These are phyloP conservation scores for Filobasidium uniguttulatum DNA, from an alignment of 1,284 basidiomycete genomes.

Conservation along the genomic window DNA sequence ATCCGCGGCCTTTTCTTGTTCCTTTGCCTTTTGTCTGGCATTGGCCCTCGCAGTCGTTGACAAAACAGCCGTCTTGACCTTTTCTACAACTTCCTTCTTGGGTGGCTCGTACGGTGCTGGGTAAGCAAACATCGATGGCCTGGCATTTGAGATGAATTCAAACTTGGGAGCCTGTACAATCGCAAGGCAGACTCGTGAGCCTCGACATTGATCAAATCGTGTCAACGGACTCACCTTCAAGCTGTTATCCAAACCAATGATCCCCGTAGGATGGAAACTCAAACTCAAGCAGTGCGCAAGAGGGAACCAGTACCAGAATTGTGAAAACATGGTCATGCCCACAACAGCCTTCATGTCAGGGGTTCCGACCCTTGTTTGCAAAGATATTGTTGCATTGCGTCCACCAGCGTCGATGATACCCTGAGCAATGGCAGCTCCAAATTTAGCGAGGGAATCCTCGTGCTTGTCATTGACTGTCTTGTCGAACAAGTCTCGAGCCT, in stretches of 20 bases:
- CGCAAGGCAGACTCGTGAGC: not conserved
- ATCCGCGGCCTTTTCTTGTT: slow-evolving; percentile 56
- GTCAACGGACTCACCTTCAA: slow-evolving; percentile 48
- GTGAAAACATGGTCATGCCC: slow-evolving; percentile 88
- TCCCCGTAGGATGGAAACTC: slow-evolving; percentile 82
- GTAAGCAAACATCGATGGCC: slow-evolving; percentile 79
- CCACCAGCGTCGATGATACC: slow-evolving; percentile 94
- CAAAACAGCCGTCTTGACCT: slow-evolving; percentile 80
- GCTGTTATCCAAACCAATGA: slow-evolving; percentile 75
- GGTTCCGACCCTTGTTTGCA: slow-evolving; percentile 80
- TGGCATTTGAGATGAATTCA: slow-evolving; percentile 74
- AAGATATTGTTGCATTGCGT: slow-evolving; percentile 80
- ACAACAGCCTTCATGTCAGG: slow-evolving; percentile 79
- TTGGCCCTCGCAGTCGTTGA: slow-evolving; percentile 90
- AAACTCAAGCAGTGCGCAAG: slow-evolving; percentile 84
- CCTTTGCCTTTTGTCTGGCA: slow-evolving; percentile 68
- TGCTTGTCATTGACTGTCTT: slow-evolving; percentile 89
- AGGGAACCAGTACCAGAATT: slow-evolving; percentile 99
- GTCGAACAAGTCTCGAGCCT: slow-evolving; percentile 64
- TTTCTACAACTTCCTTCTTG: slow-evolving; percentile 76
- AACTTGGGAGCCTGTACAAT: slow-evolving; percentile 63
- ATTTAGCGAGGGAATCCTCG: slow-evolving; percentile 92
- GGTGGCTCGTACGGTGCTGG: slow-evolving; percentile 68
- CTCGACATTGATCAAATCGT: slow-evolving; percentile 1
- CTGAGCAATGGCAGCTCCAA: slow-evolving; percentile 85